Percentiles rank a stretch among this genome's conserved stretches.
Conservation (phyloP, 768 basidiomycete species). For the Podaxis rugospora region DNA sequence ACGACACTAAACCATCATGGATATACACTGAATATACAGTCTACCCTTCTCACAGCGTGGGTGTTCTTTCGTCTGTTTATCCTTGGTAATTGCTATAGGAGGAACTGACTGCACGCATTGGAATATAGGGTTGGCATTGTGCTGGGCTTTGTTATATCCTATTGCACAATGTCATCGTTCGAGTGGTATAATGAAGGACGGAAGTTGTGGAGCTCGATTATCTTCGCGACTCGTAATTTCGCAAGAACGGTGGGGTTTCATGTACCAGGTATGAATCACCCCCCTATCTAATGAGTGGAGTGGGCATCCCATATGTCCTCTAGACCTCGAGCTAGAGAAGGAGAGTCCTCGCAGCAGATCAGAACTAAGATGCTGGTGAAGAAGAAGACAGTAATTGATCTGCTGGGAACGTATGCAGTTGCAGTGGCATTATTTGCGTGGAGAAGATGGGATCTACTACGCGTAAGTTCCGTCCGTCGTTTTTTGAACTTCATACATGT, state of each 20-base stretch:
- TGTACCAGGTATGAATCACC: conserved; percentile 41
- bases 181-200: conserved; percentile 77
- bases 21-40: conserved; percentile 34
- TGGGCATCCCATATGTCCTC: background rate
- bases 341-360: conserved; percentile 23
- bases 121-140: conserved; percentile 51
- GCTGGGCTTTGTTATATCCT: conserved; percentile 71
- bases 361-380: conserved; percentile 51
- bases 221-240: conserved; percentile 50
- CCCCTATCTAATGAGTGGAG: background rate
- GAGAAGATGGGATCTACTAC: conserved; percentile 49
- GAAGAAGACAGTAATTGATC: conserved; percentile 65
- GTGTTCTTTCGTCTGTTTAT: conserved; percentile 18
- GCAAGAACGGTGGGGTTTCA: conserved; percentile 67
- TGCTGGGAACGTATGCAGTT: conserved; percentile 61
- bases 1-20: conserved; percentile 31
- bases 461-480: conserved; percentile 21
- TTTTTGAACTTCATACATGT: background rate
- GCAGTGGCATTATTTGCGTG: conserved; percentile 64
- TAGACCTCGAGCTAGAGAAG: conserved; percentile 20
- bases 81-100: background rate
- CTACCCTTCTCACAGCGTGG: conserved; percentile 67
- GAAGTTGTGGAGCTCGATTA: conserved; percentile 65
- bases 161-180: conserved; percentile 67
- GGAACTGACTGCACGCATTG: background rate